Evolutionary conservation across 768 basidiomycete genomes (phyloP).

Genomic region (Rhodotorula toruloides): DNA sequence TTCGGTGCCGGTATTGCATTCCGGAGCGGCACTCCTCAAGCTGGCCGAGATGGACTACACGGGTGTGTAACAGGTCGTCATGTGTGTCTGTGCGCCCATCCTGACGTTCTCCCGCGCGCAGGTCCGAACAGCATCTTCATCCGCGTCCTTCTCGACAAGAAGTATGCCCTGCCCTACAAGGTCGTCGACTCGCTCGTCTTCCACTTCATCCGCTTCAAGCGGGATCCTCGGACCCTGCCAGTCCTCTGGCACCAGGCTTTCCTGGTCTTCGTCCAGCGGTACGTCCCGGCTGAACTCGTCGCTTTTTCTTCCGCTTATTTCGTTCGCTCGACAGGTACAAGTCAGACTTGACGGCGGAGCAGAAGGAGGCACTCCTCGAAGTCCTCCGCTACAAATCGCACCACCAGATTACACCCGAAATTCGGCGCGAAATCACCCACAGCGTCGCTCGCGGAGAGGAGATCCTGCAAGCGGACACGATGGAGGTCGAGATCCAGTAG

Average conservation of each 20-base stretch:
- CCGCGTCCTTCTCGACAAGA: conserved; percentile 92
- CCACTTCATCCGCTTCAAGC: conserved; percentile 93
- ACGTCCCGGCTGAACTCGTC: conserved; percentile 28
- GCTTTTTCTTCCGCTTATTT: background rate
- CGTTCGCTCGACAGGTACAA: conserved; percentile 64
- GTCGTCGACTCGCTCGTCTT: conserved; percentile 95
- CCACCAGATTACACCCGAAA: conserved; percentile 78
- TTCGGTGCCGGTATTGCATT: conserved; percentile 92
- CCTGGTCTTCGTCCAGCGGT: conserved; percentile 90
- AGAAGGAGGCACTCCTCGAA: conserved; percentile 94
- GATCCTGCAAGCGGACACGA: conserved; percentile 59
- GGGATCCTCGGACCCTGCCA: conserved; percentile 75
- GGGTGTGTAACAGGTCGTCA: conserved; percentile 52
- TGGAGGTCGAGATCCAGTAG: conserved; percentile 48
- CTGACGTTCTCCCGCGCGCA: conserved; percentile 24
- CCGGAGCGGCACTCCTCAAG: conserved; percentile 85
- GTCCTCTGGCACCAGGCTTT: conserved; percentile 98
- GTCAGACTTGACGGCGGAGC: conserved; percentile 87
- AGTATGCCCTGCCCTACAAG: conserved; percentile 95
- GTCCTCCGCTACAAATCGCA: conserved; percentile 82
- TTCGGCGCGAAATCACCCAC: conserved; percentile 80
- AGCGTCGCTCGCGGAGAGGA: conserved; percentile 81
- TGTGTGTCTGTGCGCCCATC: background rate
- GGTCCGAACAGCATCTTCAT: conserved; percentile 96
- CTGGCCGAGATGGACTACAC: conserved; percentile 96